Evolutionary conservation across 306 rosid genomes (phyloP), one percentile per base, ranked within the genome.

Genomic region (Gynostemma pentaphyllum): DNA sequence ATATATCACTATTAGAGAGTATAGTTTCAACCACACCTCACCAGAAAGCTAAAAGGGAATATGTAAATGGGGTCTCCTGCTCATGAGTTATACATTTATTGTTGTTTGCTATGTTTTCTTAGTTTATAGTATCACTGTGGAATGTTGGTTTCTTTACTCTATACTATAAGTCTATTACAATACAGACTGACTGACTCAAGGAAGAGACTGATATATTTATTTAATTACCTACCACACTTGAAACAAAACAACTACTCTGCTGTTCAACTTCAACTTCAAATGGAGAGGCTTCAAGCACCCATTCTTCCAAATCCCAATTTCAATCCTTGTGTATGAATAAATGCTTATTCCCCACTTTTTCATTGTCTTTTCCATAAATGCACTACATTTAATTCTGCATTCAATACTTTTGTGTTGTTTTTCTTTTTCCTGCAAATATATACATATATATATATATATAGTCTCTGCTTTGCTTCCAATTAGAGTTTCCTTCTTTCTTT

Each of bases 251-350:
- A n/a, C 78, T 67, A 11, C 70, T 73, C 80, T 62, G 69, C 68
- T 32, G 22, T 39, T 62, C 29, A n/a, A n/a, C n/a, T n/a, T n/a
- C n/a, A n/a, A n/a, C n/a, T n/a, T n/a, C n/a, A 57, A 62, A 91
- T 92, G 98, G 90, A 92, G 85, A 78, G 86, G 70, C 86, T 85
- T 48, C 89, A 85, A 85, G 95, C 82, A 87, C 98, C 89, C 80
- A 68, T 86, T 62, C n/a, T n/a, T n/a, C n/a, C n/a, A n/a, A n/a
- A n/a, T n/a, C n/a, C n/a, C n/a, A n/a, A n/a, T n/a, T n/a, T n/a
- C n/a, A 78, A 82, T 77, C 80, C 95, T 64, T 84, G 74, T 73
- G 95, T 92, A 86, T 83, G 96, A 72, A 36, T 45, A 54, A 54
- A 54, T 54, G 61, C 41, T n/a, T 24, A 69, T 52, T 11, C 37